phyloP scores from a whole-genome alignment of 495 filamentous ascomycete species.

The Lindgomyces ingoldianus region DNA sequence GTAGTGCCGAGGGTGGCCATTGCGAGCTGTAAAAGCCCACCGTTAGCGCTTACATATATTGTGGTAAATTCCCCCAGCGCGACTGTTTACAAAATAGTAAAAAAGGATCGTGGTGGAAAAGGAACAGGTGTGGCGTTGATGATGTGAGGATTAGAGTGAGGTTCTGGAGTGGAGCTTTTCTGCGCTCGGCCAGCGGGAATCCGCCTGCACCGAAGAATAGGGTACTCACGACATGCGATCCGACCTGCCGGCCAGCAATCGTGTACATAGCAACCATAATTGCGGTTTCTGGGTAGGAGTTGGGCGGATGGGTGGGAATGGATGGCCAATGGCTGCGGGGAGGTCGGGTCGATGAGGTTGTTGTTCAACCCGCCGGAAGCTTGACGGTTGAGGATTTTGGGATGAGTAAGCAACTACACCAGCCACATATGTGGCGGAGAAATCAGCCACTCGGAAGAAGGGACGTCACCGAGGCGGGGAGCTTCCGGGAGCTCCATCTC shows the following conservation, averaged over 20 bases:
- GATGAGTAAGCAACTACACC: neutral
- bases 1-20: conserved; percentile 75
- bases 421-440: too few species aligned
- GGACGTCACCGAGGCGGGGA: neutral
- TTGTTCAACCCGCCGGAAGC: neutral
- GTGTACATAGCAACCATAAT: conserved; percentile 88
- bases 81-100: too few species aligned
- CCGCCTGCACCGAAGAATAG: conserved; percentile 4
- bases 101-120: too few species aligned
- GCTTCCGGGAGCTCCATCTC: too few species aligned
- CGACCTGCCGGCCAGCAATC: conserved; percentile 85
- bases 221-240: conserved; percentile 81
- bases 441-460: neutral
- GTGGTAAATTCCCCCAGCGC: too few species aligned
- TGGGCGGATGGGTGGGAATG: conserved; percentile 40
- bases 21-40: conserved; percentile 63
- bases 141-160: too few species aligned
- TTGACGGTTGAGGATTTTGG: conserved; percentile 18
- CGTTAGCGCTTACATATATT: too few species aligned
- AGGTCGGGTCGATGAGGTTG: conserved; percentile 34
- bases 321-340: conserved; percentile 36
- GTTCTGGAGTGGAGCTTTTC: conserved; percentile 8
- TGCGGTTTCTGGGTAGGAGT: conserved; percentile 49
- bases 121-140: too few species aligned
- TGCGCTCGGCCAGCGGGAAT: neutral